Evolutionary conservation across 495 filamentous ascomycete species (phyloP).

Genomic region (Cercophora sp.): DNA sequence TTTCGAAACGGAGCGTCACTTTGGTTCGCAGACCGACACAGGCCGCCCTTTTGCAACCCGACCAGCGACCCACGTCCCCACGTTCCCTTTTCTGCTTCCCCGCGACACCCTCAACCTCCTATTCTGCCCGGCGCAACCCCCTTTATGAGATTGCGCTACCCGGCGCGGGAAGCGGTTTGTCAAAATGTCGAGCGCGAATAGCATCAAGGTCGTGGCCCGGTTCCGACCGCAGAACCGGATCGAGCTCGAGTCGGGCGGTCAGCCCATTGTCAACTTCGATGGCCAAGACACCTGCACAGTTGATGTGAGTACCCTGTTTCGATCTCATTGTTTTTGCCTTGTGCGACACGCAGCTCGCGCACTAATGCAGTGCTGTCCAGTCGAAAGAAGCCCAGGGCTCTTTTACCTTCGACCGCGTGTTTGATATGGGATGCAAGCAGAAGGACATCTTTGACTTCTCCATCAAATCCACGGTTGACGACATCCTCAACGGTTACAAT

Average conservation of each 20-base stretch:
- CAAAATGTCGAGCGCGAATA: conserved; percentile 52
- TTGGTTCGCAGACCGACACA: background rate
- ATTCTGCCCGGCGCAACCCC: conserved; percentile 7
- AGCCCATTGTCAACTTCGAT: conserved; percentile 85
- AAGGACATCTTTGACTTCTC: conserved; percentile 95
- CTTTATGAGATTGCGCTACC: conserved; percentile 36
- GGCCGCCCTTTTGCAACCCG: background rate
- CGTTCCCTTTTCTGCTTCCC: conserved; percentile 1
- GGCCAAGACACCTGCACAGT: conserved; percentile 84
- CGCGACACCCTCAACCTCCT: background rate
- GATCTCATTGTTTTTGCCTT: too few relatives aligned
- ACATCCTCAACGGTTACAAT: conserved; percentile 98
- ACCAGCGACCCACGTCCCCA: background rate
- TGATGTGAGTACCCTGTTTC: conserved; percentile 59
- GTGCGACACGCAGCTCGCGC: too few relatives aligned
- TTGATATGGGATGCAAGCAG: conserved; percentile 85
- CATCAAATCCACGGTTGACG: conserved; percentile 91
- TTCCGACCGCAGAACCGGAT: conserved; percentile 96
- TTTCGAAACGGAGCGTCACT: conserved; percentile 4
- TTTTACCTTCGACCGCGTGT: conserved; percentile 97
- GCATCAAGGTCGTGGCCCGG: conserved; percentile 83
- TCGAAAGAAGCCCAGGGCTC: conserved; percentile 75
- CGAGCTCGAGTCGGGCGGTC: conserved; percentile 83
- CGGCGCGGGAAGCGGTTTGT: conserved; percentile 31
- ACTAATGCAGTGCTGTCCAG: too few relatives aligned